Base-by-base conservation (phyloP, 192 early-diverging fungal species). In the Dissophora globulifera region DNA sequence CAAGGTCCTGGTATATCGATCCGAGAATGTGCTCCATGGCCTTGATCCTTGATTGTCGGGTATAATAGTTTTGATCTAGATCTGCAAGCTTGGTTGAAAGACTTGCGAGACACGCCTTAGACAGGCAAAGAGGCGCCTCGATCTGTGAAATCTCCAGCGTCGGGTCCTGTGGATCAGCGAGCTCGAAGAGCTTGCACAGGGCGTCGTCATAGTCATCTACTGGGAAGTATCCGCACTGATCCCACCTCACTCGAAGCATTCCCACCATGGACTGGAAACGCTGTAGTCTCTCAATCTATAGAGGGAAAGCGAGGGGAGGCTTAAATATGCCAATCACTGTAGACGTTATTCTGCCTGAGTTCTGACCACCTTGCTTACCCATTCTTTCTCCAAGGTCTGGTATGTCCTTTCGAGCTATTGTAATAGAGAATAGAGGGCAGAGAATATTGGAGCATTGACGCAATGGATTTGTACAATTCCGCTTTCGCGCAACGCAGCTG, bases 91-190 rank as follows among this genome's bases (percentile, higher is more conserved):
- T 83, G 17, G 27, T 35, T 12, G 67, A 58, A 5, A 85, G 58
- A 29, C 52, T 50, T 17, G 60, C 58, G 11, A 85, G 67, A 52
- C 78, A 78, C 9, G 72, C 62, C n/a, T 66, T 57, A n/a, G 71
- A 69, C 19, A 85, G 58, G 33, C 66, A 80, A 20, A 85, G 45
- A 11, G 81, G 82, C 2, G 65, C 52, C 29, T 81, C 78, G 17
- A 84, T 58, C 19, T 50, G 50, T 11, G 75, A 74, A 29, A 57
- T 16, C 5, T 62, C 62, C 20, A 50, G 33, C 7, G 43, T 12
- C 9, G 58, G 26, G 15, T 46, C 58, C 7, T 55, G 50, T 0
- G 25, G 23, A n/a, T 75, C 62, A 8, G 72, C 63, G 8, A 56
- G 50, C 11, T 61, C 58, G 50, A 76, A 76, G 5, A 76, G 58